phyloP scores from a whole-genome alignment of 371 early-diverging fungal genomes.

The Mucor sp. region DNA sequence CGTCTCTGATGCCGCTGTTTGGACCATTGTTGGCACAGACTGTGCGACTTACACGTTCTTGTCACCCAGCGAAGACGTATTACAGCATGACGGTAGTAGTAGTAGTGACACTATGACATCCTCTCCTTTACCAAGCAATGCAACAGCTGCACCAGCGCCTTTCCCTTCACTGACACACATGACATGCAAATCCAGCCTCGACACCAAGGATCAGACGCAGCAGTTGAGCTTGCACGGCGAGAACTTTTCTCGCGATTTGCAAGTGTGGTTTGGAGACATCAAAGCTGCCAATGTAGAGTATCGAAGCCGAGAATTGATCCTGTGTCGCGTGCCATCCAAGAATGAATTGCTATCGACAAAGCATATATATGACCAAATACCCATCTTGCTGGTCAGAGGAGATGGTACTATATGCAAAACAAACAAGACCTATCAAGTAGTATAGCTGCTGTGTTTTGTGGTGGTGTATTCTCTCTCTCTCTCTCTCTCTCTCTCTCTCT shows the following conservation, averaged over 20 bases:
- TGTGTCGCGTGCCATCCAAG: slow-evolving; percentile 38
- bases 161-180: slow-evolving; percentile 13
- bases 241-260: slow-evolving; percentile 69
- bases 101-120: not conserved
- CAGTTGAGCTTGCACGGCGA: slow-evolving; percentile 42
- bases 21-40: slow-evolving; percentile 88
- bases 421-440: slow-evolving; percentile 31
- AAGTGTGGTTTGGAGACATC: slow-evolving; percentile 69
- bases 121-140: not conserved
- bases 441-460: not conserved
- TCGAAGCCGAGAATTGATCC: slow-evolving; percentile 36
- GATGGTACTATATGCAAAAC: slow-evolving; percentile 50
- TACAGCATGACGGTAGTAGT: not conserved
- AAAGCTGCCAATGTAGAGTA: slow-evolving; percentile 36
- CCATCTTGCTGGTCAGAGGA: slow-evolving; percentile 43
- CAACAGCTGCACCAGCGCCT: slow-evolving; percentile 19
- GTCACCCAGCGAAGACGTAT: slow-evolving; percentile 23
- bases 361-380: slow-evolving; percentile 32
- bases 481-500: too few species aligned
- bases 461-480: not conserved
- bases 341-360: slow-evolving; percentile 25
- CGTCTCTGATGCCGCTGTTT: slow-evolving; percentile 83
- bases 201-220: not conserved
- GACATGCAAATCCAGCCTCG: not conserved
- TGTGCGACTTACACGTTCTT: slow-evolving; percentile 76